A percentile compares a stretch with the other conserved stretches of the same genome.
These are phyloP conservation scores for Quercus suber DNA, from an alignment of 306 rosid genomes.

Conservation along the genomic window DNA sequence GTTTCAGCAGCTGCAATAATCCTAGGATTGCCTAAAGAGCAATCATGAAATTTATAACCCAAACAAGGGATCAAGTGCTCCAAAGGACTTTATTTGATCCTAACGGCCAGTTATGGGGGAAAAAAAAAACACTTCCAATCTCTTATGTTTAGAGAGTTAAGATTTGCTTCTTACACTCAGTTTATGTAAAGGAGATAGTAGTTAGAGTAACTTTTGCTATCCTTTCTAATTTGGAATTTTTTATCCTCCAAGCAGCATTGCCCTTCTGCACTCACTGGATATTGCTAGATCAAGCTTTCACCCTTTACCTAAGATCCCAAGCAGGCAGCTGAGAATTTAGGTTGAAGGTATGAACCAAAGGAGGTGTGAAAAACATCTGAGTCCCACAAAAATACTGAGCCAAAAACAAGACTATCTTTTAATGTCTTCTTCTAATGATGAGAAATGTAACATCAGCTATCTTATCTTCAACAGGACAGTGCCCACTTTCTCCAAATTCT, in stretches of 20 bases:
- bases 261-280: too few relatives aligned
- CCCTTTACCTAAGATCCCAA: too few relatives aligned
- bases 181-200: too few relatives aligned
- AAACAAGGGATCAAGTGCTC: background rate
- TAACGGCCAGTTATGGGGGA: background rate
- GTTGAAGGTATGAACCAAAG: too few relatives aligned
- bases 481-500: background rate
- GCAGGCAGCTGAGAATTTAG: too few relatives aligned
- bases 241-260: too few relatives aligned
- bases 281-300: too few relatives aligned
- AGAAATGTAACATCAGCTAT: background rate
- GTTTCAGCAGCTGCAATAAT: background rate
- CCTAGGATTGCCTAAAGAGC: background rate
- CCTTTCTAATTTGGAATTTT: too few relatives aligned
- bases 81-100: background rate
- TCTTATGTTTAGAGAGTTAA: background rate
- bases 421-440: background rate
- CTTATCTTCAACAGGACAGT: background rate
- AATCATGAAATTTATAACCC: background rate
- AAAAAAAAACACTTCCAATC: background rate
- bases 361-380: too few relatives aligned
- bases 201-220: too few relatives aligned
- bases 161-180: too few relatives aligned
- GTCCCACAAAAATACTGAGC: too few relatives aligned
- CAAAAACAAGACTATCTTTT: background rate